Conservation (phyloP, 768 basidiomycete species). For the Pulveroboletus frians region DNA sequence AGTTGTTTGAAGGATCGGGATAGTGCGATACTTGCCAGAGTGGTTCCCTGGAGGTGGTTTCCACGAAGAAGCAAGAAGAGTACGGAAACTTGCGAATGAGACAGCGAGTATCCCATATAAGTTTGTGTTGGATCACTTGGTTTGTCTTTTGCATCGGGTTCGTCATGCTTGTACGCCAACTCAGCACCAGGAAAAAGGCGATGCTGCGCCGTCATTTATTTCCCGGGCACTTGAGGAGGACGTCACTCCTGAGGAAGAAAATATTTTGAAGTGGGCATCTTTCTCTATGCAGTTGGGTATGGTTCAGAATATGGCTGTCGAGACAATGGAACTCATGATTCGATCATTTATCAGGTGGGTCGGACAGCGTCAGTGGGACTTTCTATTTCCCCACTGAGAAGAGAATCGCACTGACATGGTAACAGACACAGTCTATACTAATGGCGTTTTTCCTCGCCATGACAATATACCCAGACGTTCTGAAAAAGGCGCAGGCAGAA, state of each 20-base stretch:
- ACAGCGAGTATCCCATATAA: no score
- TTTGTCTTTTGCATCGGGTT: no score
- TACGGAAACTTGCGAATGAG: no score
- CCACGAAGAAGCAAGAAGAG: background rate
- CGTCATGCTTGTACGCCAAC: no score
- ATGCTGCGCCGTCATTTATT: no score
- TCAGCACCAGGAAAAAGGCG: no score
- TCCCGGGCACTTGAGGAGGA: no score
- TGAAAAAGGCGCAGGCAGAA: background rate
- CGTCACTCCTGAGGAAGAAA: constrained; percentile 9
- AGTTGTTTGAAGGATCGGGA: background rate
- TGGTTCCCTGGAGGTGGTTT: constrained; percentile 23
- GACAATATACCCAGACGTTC: constrained; percentile 5
- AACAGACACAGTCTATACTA: constrained; percentile 4
- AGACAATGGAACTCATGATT: no score
- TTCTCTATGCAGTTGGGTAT: constrained; percentile 16
- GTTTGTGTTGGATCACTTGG: no score
- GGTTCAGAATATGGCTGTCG: background rate
- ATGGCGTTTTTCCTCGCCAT: constrained; percentile 20
- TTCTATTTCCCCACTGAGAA: constrained; percentile 28
- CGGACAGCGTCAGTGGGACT: constrained; percentile 17
- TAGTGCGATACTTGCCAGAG: constrained; percentile 16
- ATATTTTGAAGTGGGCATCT: constrained; percentile 12
- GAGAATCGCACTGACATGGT: background rate
- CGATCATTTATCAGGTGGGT: constrained; percentile 20